Base-by-base conservation (phyloP, 2,329 filamentous ascomycete species). In the Diaporthe eres region DNA sequence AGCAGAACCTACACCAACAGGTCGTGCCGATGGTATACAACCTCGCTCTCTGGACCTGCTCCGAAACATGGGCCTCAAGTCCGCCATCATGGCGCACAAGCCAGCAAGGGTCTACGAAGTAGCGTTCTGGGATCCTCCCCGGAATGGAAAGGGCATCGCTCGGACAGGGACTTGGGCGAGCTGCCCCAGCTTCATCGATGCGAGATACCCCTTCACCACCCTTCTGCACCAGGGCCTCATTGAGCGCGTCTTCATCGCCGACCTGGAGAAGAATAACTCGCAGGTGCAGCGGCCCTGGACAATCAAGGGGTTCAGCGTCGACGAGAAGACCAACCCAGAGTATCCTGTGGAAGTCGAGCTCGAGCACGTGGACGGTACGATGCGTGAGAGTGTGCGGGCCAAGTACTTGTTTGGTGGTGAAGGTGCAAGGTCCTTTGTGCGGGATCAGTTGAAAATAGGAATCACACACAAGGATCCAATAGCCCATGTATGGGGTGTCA, bases 1-100 rank as follows among this genome's bases (percentile, higher is more conserved):
- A 76, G 88, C 95, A 2, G 94, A 96, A 81, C 95, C 95, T 22
- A 98, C 95, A 17, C 82, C 91, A 3, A 98, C 95, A 28, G 95
- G 95, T 72, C 94, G 95, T 78, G 96, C 95, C 74, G 95, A 98
- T 85, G 95, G 95, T 77, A 97, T 98, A 75, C 95, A 98, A 85
- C 95, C 95, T 51, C 92, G 96, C 53, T 97, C 95, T 0, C 88
- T 97, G 34, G 95, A 98, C 80, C 90, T 98, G 22, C 88, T 98
- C 65, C 92, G 94, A 71, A 98, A 98, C 82, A 95, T 98, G 93
- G 95, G 94, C 1, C 87, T 98, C 75, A 98, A 98, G 86, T 91
- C 94, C 60, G 91, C 92, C 74, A 94, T 98, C 81, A 98, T 98
- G 95, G 93, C 92, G 28, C 89, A 96, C 81, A 91, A 95, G 78